phyloP scores from a whole-genome alignment of 176 grass and related monocot genomes.

The Oropetium thomaeum region DNA sequence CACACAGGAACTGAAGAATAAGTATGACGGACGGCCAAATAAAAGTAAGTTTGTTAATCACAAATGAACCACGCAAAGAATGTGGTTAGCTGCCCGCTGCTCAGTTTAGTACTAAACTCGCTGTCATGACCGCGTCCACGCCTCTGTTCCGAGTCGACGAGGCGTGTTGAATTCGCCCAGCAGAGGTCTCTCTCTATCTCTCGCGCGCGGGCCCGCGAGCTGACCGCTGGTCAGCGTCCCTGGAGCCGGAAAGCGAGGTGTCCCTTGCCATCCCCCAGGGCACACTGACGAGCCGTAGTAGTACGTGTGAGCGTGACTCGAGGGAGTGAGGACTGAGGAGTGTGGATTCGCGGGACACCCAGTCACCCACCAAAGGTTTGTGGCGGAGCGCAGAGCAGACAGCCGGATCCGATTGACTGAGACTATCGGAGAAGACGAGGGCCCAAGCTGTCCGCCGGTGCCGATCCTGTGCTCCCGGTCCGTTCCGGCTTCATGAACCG shows the following conservation, averaged over 20 bases:
- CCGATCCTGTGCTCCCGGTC: too few species aligned
- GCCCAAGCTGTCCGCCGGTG: neutral
- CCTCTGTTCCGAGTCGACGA: neutral
- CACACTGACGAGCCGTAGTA: neutral
- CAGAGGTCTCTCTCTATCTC: too few species aligned
- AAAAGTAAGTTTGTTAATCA: neutral
- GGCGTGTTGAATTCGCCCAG: neutral
- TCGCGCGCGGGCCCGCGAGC: neutral
- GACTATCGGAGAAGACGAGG: neutral
- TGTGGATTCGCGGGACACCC: neutral
- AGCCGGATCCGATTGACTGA: neutral
- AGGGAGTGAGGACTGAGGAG: too few species aligned
- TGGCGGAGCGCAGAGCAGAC: neutral
- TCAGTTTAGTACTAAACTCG: neutral
- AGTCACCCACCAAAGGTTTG: too few species aligned
- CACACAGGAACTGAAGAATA: neutral
- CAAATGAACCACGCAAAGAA: constrained; percentile 20
- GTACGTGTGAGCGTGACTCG: neutral
- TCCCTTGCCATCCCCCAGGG: neutral
- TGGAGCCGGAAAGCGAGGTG: neutral
- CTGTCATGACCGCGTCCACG: constrained; percentile 24
- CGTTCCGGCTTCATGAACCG: too few species aligned
- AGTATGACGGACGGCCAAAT: too few species aligned
- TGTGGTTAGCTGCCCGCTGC: neutral
- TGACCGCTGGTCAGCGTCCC: constrained; percentile 8